These are phyloP conservation scores for Bretschneidera sinensis DNA, from an alignment of 345 rosid species.

Conservation along the genomic window DNA sequence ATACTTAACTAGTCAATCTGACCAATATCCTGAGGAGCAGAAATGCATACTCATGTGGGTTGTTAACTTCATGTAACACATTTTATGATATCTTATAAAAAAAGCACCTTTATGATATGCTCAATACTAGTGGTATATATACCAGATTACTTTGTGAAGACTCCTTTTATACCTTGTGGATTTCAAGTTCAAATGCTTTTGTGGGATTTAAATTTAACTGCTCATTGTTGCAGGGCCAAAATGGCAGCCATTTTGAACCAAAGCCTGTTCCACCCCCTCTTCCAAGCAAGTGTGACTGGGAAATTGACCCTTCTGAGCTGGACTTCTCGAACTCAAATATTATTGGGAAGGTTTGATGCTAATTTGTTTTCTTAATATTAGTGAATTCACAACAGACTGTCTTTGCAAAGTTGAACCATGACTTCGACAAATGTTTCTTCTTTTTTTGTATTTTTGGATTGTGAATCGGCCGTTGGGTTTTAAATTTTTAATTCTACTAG, in stretches of 20 bases:
- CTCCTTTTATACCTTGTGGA: background rate
- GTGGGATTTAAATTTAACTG: slow-evolving; percentile 10
- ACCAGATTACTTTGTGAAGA: background rate
- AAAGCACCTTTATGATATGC: too few species aligned
- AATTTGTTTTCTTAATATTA: slow-evolving; percentile 5
- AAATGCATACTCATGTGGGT: background rate
- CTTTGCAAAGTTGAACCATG: slow-evolving; percentile 1
- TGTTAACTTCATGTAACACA: background rate
- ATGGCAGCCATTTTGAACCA: slow-evolving; percentile 96
- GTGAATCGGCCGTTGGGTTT: background rate
- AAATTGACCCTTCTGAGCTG: slow-evolving; percentile 91
- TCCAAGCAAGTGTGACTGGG: slow-evolving; percentile 99
- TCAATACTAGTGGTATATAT: too few species aligned
- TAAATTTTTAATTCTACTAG: background rate
- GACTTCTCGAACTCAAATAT: slow-evolving; percentile 72
- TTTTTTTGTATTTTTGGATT: background rate
- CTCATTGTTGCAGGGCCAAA: slow-evolving; percentile 74
- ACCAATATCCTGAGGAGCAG: background rate
- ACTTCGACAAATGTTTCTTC: background rate
- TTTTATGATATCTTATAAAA: too few species aligned
- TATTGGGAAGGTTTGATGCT: slow-evolving; percentile 77
- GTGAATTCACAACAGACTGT: slow-evolving; percentile 5
- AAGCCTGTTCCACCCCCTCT: slow-evolving; percentile 92
- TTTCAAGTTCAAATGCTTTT: too few species aligned
- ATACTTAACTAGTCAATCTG: background rate